These are phyloP conservation scores for Hippophae gyantsensis DNA, from an alignment of 306 rosid genomes.

Conservation along the genomic window DNA sequence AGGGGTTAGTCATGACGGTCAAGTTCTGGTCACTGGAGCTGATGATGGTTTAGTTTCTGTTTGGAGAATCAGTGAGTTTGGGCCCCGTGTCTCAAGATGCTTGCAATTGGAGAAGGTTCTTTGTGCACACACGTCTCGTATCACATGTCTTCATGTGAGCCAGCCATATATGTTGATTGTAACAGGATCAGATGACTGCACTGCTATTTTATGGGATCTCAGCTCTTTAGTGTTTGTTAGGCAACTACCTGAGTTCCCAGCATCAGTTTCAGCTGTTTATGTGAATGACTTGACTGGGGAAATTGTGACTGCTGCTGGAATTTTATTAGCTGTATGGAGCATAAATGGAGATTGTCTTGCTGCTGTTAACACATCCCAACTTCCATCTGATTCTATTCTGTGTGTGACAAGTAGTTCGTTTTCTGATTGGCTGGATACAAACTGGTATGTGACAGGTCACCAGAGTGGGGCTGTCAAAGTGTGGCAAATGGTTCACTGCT, in stretches of 20 bases:
- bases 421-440: conserved; percentile 92
- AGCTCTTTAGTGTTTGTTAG: conserved; percentile 82
- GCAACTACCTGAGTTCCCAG: conserved; percentile 95
- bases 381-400: conserved; percentile 94
- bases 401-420: conserved; percentile 69
- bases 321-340: conserved; percentile 90
- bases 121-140: conserved; percentile 69
- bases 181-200: conserved; percentile 95
- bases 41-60: conserved; percentile 91
- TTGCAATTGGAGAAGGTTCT: conserved; percentile 91
- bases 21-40: conserved; percentile 84
- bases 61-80: conserved; percentile 71
- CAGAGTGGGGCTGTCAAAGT: conserved; percentile 99
- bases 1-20: conserved; percentile 84
- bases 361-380: conserved; percentile 77
- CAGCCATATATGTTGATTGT: conserved; percentile 97
- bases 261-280: conserved; percentile 69
- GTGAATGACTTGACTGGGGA: conserved; percentile 95
- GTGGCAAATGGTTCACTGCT: conserved; percentile 90
- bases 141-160: conserved; percentile 90
- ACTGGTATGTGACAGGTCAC: conserved; percentile 98
- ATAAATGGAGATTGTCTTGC: conserved; percentile 96
- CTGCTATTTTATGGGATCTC: conserved; percentile 94
- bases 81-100: conserved; percentile 51
- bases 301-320: conserved; percentile 94